These are phyloP conservation scores for Rheum nobile DNA, from an alignment of 148 eudicot species.

Conservation along the genomic window DNA sequence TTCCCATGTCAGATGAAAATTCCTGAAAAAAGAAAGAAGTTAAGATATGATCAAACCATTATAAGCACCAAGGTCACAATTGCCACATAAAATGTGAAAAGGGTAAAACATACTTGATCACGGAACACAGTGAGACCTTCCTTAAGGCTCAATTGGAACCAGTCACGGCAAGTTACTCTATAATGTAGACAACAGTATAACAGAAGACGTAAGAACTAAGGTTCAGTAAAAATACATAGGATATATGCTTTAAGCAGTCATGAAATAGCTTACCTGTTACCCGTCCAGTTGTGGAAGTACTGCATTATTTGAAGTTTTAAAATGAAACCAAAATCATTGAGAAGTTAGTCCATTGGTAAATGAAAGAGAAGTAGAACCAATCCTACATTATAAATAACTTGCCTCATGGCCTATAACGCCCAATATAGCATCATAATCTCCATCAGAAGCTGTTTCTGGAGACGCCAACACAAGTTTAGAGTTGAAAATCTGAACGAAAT, in stretches of 20 bases:
- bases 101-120: slow-evolving; percentile 54
- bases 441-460: slow-evolving; percentile 95
- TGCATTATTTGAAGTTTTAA: slow-evolving; percentile 24
- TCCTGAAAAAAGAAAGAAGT: slow-evolving; percentile 37
- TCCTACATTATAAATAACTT: slow-evolving; percentile 2
- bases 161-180: slow-evolving; percentile 98
- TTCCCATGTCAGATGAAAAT: slow-evolving; percentile 98
- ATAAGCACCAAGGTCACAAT: neutral
- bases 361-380: neutral
- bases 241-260: neutral
- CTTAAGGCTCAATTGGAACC: slow-evolving; percentile 99
- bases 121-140: slow-evolving; percentile 99
- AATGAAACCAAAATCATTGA: slow-evolving; percentile 12
- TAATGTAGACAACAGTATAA: slow-evolving; percentile 8
- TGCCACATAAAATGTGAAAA: slow-evolving; percentile 1
- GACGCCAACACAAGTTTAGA: slow-evolving; percentile 99
- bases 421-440: slow-evolving; percentile 90
- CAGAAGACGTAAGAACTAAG: neutral
- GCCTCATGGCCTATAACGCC: slow-evolving; percentile 99
- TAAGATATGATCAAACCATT: neutral
- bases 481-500: slow-evolving; percentile 62
- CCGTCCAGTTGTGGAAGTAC: slow-evolving; percentile 99
- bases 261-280: slow-evolving; percentile 58
- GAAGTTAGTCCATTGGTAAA: neutral
- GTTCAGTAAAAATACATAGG: neutral